Percentiles rank a stretch among this genome's conserved stretches.
phyloP scores from a whole-genome alignment of 495 filamentous ascomycete species.

The Penicillium egyptiacum region DNA sequence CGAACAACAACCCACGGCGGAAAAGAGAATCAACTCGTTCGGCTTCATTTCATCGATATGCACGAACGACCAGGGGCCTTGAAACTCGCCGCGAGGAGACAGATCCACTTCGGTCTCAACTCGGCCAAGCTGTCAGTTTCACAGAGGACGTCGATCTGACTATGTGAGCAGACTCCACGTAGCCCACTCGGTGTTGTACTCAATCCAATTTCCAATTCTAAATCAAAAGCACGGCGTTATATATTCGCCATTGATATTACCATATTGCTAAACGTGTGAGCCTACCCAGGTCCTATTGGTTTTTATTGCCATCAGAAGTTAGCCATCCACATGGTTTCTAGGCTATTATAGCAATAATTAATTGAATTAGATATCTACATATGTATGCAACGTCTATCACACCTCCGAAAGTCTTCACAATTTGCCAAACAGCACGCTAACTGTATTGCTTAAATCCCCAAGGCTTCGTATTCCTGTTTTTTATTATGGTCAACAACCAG shows the following conservation, averaged over 20 bases:
- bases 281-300: background rate
- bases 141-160: conserved; percentile 9
- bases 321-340: too few species aligned
- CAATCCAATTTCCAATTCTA: background rate
- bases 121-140: background rate
- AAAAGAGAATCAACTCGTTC: background rate
- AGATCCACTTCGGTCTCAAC: background rate
- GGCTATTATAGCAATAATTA: too few species aligned
- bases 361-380: too few species aligned
- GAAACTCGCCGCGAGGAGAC: conserved; percentile 3
- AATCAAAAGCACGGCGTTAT: background rate
- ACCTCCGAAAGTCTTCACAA: too few species aligned
- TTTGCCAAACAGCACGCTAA: too few species aligned
- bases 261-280: background rate
- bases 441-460: too few species aligned
- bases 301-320: background rate
- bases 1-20: background rate
- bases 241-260: background rate
- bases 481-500: too few species aligned
- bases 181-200: background rate
- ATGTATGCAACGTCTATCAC: too few species aligned
- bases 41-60: background rate
- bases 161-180: background rate
- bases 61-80: background rate
- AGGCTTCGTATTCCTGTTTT: too few species aligned